Base-by-base conservation (phyloP, 352 stramenopile species). In the Salisapilia sapeloensis region DNA sequence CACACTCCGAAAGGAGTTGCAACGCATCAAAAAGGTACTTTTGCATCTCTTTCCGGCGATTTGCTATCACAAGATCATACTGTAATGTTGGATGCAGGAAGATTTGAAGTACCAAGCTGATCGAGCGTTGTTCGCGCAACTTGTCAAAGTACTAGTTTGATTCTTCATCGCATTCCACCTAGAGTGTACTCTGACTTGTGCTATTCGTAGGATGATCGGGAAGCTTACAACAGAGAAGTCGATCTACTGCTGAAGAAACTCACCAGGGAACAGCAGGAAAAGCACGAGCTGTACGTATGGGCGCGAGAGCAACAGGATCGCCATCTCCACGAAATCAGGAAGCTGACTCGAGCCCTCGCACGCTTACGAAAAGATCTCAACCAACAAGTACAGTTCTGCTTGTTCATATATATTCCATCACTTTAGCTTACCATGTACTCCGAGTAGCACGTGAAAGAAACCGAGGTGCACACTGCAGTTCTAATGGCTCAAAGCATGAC, bases 81-180 rank as follows among this genome's bases (percentile, higher is more conserved):
- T 5, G 2, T 30, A 12, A 4, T 13, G 33, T 10, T 3, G 4
- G 12, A 9, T 24, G 18, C 35, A 81, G 52, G 72, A 87, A 30
- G 63, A 81, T 30, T 53, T 84, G 30, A 65, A 69, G 0, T 84
- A 79, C 42, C 67, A 84, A 48, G 63, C 84, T 4, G 72, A 87
- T 32, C 66, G 71, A 17, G 72, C 84, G 43, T 84, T 87, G 33
- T 87, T 87, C 29, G 71, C 72, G 30, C 82, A 82, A 41, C 84
- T 84, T 32, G 48, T 87, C 13, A 13, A 2, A 25, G 10, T 38
- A 13, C n/a, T 19, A 4, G 2, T 15, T 4, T 20, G 28, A 13
- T 33, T 22, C 11, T 4, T 20, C 1, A 33, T 6, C n/a, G n/a
- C n/a, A n/a, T n/a, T n/a, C 13, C 25, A 18, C 27, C 3, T 31